Evolutionary conservation across 1,284 basidiomycete genomes (phyloP).

Genomic region (Cutaneotrichosporon sp.): DNA sequence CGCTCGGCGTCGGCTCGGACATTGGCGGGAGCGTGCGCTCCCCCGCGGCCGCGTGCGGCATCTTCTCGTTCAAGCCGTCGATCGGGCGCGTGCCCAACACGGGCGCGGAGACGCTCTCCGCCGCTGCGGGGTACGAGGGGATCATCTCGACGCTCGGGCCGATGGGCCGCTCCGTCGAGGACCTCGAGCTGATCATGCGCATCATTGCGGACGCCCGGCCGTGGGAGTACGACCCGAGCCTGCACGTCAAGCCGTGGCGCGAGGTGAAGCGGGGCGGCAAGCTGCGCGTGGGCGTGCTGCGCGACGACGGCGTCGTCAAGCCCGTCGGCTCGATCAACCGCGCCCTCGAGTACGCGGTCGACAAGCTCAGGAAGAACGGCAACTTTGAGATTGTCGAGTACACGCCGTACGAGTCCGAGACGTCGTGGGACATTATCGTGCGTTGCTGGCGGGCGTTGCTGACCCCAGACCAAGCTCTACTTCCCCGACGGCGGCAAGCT

Average conservation of each 20-base stretch:
- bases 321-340: conserved; percentile 50
- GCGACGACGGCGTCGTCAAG: conserved; percentile 24
- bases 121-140: conserved; percentile 36
- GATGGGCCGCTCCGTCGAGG: conserved; percentile 41
- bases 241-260: conserved; percentile 15
- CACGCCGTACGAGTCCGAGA: conserved; percentile 18
- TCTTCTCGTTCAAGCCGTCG: conserved; percentile 50
- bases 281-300: neutral
- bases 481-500: conserved; percentile 40
- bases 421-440: conserved; percentile 34
- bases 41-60: conserved; percentile 40
- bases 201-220: conserved; percentile 40
- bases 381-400: conserved; percentile 35
- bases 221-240: conserved; percentile 41
- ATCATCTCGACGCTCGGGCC: conserved; percentile 46
- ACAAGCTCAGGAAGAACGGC: conserved; percentile 30
- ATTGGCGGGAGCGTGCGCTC: conserved; percentile 50
- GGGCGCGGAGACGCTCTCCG: conserved; percentile 30
- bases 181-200: conserved; percentile 46
- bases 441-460: too few species aligned
- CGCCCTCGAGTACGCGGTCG: conserved; percentile 40
- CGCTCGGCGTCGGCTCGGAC: conserved; percentile 50
- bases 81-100: conserved; percentile 41
- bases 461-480: conserved; percentile 32
- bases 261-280: conserved; percentile 34